These are phyloP conservation scores for Ilyonectria robusta DNA, from an alignment of 2,329 filamentous ascomycete species.

Conservation along the genomic window DNA sequence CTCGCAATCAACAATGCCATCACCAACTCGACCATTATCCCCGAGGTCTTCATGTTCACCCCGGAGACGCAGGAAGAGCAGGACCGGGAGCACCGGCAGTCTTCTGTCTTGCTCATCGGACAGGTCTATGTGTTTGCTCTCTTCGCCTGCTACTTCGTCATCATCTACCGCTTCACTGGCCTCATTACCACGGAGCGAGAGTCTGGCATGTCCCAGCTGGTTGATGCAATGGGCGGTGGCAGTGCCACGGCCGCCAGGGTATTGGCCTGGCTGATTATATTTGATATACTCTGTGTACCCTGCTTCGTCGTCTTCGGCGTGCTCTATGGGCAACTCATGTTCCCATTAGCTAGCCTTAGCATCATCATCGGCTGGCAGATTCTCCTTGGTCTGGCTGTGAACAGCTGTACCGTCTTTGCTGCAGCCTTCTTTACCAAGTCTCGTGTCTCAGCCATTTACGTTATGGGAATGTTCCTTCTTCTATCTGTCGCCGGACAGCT, in stretches of 20 bases:
- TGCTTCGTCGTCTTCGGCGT: slow-evolving; percentile 57
- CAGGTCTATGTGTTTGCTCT: slow-evolving; percentile 43
- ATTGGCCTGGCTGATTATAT: slow-evolving; percentile 45
- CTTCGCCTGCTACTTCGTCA: slow-evolving; percentile 39
- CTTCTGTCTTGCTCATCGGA: slow-evolving; percentile 29
- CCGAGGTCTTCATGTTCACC: slow-evolving; percentile 41
- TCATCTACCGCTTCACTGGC: slow-evolving; percentile 36
- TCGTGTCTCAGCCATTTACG: slow-evolving; percentile 50
- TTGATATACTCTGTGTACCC: slow-evolving; percentile 51
- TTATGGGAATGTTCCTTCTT: slow-evolving; percentile 48
- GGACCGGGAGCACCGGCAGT: slow-evolving; percentile 8
- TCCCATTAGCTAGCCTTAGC: slow-evolving; percentile 48
- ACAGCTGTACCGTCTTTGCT: slow-evolving; percentile 74
- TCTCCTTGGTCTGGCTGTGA: slow-evolving; percentile 66
- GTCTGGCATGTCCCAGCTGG: slow-evolving; percentile 49
- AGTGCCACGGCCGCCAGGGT: slow-evolving; percentile 42
- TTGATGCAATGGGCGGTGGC: slow-evolving; percentile 62
- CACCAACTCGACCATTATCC: slow-evolving; percentile 41
- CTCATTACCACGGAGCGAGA: slow-evolving; percentile 50
- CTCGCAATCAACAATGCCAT: slow-evolving; percentile 53
- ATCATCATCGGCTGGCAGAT: slow-evolving; percentile 61
- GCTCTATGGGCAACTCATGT: slow-evolving; percentile 51
- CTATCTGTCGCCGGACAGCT: slow-evolving; percentile 43
- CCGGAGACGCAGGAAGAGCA: slow-evolving; percentile 20
- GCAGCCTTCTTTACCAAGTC: slow-evolving; percentile 56